phyloP scores from a whole-genome alignment of 2,329 filamentous ascomycete genomes.

The Plectosphaerella cucumerina region DNA sequence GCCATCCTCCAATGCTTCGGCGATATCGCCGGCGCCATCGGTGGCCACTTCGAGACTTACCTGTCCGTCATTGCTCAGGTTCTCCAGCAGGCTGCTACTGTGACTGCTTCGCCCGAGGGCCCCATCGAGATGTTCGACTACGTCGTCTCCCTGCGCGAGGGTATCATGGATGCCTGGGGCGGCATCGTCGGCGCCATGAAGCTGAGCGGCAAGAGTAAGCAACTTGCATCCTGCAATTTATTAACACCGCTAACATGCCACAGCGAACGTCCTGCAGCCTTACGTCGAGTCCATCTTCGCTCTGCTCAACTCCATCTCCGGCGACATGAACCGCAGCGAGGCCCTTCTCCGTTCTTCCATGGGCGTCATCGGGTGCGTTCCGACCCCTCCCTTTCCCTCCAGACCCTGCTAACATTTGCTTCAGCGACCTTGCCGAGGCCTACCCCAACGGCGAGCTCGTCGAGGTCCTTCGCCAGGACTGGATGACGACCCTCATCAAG shows the following conservation, averaged over 20 bases:
- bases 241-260: slow-evolving; percentile 19
- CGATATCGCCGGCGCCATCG: slow-evolving; percentile 93
- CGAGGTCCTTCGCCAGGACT: slow-evolving; percentile 83
- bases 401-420: slow-evolving; percentile 27
- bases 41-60: slow-evolving; percentile 88
- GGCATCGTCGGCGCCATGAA: slow-evolving; percentile 96
- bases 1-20: slow-evolving; percentile 97
- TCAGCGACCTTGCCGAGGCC: slow-evolving; percentile 85
- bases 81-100: slow-evolving; percentile 83
- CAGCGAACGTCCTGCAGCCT: slow-evolving; percentile 67
- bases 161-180: slow-evolving; percentile 99
- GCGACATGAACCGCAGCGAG: slow-evolving; percentile 86
- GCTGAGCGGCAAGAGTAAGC: slow-evolving; percentile 68
- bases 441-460: slow-evolving; percentile 88
- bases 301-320: slow-evolving; percentile 74
- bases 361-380: slow-evolving; percentile 87
- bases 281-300: slow-evolving; percentile 85
- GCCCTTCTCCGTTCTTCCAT: slow-evolving; percentile 88
- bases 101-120: slow-evolving; percentile 73
- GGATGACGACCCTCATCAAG: slow-evolving; percentile 85
- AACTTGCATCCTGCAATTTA: not conserved
- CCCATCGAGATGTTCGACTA: slow-evolving; percentile 97
- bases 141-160: slow-evolving; percentile 88
- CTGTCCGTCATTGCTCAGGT: slow-evolving; percentile 89
- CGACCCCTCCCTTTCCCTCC: not conserved